phyloP scores from a whole-genome alignment of 2,329 filamentous ascomycete genomes.

The Microdochium bolleyi region DNA sequence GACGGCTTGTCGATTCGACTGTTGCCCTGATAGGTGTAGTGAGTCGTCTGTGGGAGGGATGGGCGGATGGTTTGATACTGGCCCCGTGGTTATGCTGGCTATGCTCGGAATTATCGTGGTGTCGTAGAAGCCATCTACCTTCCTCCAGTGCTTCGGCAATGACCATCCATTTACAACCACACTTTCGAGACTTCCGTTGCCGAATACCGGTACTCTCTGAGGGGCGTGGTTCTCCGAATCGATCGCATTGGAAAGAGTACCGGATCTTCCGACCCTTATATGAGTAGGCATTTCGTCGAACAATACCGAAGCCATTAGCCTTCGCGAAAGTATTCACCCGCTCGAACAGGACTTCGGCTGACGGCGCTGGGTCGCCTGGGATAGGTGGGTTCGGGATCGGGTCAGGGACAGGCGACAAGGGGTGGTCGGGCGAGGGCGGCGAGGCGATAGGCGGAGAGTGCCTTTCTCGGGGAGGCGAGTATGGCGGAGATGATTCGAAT shows the following conservation, averaged over 20 bases:
- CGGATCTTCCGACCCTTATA: slow-evolving; percentile 2
- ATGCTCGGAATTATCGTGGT: slow-evolving; percentile 1
- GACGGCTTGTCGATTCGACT: slow-evolving; percentile 6
- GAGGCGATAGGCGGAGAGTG: slow-evolving; percentile 1
- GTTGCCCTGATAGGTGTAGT: slow-evolving; percentile 4
- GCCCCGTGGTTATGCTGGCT: slow-evolving; percentile 3
- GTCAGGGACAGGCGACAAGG: not conserved
- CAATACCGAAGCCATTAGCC: slow-evolving; percentile 3
- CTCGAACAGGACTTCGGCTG: not conserved
- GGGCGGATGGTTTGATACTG: slow-evolving; percentile 2
- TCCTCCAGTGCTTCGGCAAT: slow-evolving; percentile 6
- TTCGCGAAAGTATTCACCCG: slow-evolving; percentile 5
- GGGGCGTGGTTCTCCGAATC: slow-evolving; percentile 3
- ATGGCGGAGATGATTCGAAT: slow-evolving; percentile 4
- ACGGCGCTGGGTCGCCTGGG: not conserved
- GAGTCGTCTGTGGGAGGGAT: slow-evolving; percentile 5
- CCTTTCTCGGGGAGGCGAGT: slow-evolving; percentile 2
- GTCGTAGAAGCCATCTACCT: slow-evolving; percentile 1
- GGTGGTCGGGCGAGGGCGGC: not conserved
- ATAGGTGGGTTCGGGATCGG: slow-evolving; percentile 5
- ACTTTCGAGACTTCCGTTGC: slow-evolving; percentile 6
- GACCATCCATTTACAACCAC: slow-evolving; percentile 6
- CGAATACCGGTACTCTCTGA: slow-evolving; percentile 1
- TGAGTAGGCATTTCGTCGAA: slow-evolving; percentile 1
- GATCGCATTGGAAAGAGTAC: slow-evolving; percentile 5